Evolutionary conservation across 1,284 basidiomycete genomes (phyloP), one percentile per base, ranked within the genome.

Genomic region (Sanghuangporus baumii): DNA sequence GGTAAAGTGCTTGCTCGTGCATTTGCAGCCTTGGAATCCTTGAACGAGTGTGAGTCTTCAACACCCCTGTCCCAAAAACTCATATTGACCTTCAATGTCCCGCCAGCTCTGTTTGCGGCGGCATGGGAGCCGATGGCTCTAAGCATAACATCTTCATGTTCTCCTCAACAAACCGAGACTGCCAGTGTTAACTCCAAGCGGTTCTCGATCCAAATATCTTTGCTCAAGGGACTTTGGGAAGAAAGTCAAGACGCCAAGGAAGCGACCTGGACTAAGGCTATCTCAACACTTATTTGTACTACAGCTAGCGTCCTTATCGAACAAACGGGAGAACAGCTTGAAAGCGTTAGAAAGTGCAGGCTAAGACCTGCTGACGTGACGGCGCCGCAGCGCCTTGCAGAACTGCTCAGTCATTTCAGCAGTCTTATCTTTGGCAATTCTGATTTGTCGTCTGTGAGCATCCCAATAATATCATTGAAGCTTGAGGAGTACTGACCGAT

Each of bases 1-100:
- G 81, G 82, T 11, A 70, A 71, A 38, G 60, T 78, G 11, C 61
- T 91, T 8, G 79, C 76, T 0, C 76, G 76, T 63, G 75, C 79
- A 6, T 66, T 86, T 52, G 71, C 73, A 23, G 74, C 73, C 6
- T 59, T 89, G 41, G 69, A 73, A 41, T 73, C 71, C 9, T 67
- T 83, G 1, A 75, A 81, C 36, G 65, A 72, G 65, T 78, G 84
- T 84, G 61, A 20, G 75, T 72, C 6, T 34, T 43, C 37, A 23
- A 31, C 36, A 59, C 55, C 26, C 12, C 5, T 47, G 43, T 43
- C 14, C 9, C 37, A 8, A 57, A 37, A 31, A 60, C 31, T 8
- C 26, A 57, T 38, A 26, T 47, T 50, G 23, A 46, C 63, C 20
- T 36, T 65, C 50, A 12, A 63, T 57, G 36, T 61, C 16, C 37